These are phyloP conservation scores for Verticillium nubilum DNA, from an alignment of 2,329 filamentous ascomycete species.

Conservation along the genomic window DNA sequence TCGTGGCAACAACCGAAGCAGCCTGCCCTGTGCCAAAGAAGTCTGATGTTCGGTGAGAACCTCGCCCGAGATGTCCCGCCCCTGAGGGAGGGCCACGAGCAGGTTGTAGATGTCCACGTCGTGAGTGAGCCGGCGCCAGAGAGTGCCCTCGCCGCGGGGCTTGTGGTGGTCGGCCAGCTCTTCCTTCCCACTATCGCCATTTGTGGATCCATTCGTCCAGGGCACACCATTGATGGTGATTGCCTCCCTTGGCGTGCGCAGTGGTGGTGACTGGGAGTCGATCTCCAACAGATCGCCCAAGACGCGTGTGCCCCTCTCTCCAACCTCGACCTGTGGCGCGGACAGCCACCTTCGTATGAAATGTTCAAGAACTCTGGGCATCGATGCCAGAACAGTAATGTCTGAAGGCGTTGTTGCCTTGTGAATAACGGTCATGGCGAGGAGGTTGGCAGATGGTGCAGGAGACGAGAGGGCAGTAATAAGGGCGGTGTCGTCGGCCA, in stretches of 20 bases:
- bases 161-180: conserved; percentile 25
- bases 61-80: conserved; percentile 18
- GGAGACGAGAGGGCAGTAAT: conserved; percentile 48
- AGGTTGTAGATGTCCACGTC: conserved; percentile 37
- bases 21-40: conserved; percentile 45
- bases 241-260: conserved; percentile 5
- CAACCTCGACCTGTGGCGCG: conserved; percentile 48
- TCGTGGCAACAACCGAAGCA: conserved; percentile 45
- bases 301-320: conserved; percentile 44
- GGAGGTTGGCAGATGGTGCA: conserved; percentile 49
- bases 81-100: conserved; percentile 33
- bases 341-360: conserved; percentile 49
- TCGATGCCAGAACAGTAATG: conserved; percentile 42
- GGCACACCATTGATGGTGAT: conserved; percentile 3
- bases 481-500: conserved; percentile 46
- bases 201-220: neutral
- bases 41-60: conserved; percentile 28
- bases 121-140: conserved; percentile 50
- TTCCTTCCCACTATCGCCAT: conserved; percentile 24
- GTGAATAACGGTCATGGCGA: conserved; percentile 50
- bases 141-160: conserved; percentile 29
- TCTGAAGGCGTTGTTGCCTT: conserved; percentile 45
- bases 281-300: conserved; percentile 50
- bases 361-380: conserved; percentile 41
- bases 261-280: conserved; percentile 38